Conservation (phyloP, 2,329 filamentous ascomycete species). For the Aschersonia sp. region DNA sequence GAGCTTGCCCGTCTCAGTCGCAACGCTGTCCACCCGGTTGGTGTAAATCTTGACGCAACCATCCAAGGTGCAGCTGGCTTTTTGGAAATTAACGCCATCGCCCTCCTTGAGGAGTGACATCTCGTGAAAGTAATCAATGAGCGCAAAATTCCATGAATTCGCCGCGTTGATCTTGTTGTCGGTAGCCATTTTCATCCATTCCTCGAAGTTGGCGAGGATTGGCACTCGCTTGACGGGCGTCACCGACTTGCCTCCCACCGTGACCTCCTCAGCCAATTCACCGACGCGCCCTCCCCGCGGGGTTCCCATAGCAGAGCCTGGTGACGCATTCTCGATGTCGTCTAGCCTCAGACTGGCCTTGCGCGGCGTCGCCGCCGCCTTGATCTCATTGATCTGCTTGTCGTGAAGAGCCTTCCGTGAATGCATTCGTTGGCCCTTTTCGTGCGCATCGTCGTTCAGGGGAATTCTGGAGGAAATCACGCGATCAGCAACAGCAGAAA, state of each 20-base stretch:
- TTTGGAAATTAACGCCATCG: conserved; percentile 95
- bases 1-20: conserved; percentile 90
- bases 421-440: conserved; percentile 79
- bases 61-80: conserved; percentile 92
- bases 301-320: conserved; percentile 39
- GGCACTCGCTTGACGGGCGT: conserved; percentile 95
- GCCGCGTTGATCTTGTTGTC: conserved; percentile 98
- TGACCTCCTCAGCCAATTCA: conserved; percentile 41
- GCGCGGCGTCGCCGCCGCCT: conserved; percentile 53
- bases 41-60: conserved; percentile 99
- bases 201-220: conserved; percentile 93
- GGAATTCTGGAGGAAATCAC: conserved; percentile 51
- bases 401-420: conserved; percentile 81
- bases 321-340: conserved; percentile 41
- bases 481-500: conserved; percentile 1
- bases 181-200: conserved; percentile 99
- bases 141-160: conserved; percentile 99
- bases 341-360: conserved; percentile 46
- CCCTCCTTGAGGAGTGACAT: conserved; percentile 96
- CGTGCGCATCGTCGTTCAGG: conserved; percentile 85
- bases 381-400: conserved; percentile 83
- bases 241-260: conserved; percentile 60
- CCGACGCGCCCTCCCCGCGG: conserved; percentile 25
- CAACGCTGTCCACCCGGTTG: conserved; percentile 93
- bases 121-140: conserved; percentile 99